phyloP scores from a whole-genome alignment of 805 yeast genomes.

The Nakazawaea pomicola region DNA sequence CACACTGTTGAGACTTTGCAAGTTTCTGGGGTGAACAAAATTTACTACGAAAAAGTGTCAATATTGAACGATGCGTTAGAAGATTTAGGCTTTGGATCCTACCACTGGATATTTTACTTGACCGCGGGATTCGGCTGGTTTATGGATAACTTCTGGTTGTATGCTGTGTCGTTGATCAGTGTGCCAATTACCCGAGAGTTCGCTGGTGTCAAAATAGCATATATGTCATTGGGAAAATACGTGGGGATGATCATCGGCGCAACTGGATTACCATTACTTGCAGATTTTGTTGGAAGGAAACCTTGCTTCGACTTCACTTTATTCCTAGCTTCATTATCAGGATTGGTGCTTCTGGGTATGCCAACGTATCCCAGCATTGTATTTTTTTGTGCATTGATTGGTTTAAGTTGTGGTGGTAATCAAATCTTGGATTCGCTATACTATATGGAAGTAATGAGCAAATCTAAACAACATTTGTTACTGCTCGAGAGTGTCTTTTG shows the following conservation, averaged over 20 bases:
- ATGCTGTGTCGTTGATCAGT: constrained; percentile 22
- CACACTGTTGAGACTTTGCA: neutral
- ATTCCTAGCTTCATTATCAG: constrained; percentile 26
- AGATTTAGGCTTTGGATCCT: constrained; percentile 32
- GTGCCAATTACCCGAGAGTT: constrained; percentile 25
- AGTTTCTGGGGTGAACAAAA: neutral
- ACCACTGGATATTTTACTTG: constrained; percentile 24
- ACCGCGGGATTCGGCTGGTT: constrained; percentile 29
- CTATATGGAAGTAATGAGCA: constrained; percentile 29
- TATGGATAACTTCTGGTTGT: constrained; percentile 28
- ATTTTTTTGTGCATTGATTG: constrained; percentile 25
- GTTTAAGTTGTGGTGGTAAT: constrained; percentile 33
- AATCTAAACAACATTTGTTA: constrained; percentile 29
- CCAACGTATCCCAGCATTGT: constrained; percentile 29
- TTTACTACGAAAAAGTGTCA: constrained; percentile 18
- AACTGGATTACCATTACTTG: constrained; percentile 31
- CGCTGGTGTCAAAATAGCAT: constrained; percentile 23
- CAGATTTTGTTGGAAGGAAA: constrained; percentile 29
- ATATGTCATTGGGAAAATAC: constrained; percentile 26
- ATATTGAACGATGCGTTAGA: constrained; percentile 27
- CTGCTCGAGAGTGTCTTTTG: constrained; percentile 33
- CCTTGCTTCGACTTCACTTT: constrained; percentile 27
- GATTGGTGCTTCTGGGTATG: constrained; percentile 32
- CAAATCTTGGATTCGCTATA: constrained; percentile 28
- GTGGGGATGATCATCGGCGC: constrained; percentile 33